These are phyloP conservation scores for Tephrocybe sp. DNA, from an alignment of 768 basidiomycete species.

Conservation along the genomic window DNA sequence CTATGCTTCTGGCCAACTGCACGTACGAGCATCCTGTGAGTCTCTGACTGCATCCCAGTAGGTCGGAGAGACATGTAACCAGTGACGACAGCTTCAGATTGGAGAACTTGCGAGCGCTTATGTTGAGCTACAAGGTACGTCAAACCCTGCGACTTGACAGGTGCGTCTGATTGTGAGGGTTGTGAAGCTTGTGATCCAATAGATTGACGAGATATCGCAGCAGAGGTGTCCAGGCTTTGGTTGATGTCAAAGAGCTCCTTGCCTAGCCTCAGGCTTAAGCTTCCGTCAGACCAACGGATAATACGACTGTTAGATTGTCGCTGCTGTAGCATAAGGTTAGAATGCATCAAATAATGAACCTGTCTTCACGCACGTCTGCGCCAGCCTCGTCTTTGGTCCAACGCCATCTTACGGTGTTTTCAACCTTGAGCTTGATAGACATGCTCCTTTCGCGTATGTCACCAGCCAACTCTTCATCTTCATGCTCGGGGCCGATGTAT, in stretches of 20 bases:
- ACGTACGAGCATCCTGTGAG: slow-evolving; percentile 84
- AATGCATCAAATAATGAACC: slow-evolving; percentile 3
- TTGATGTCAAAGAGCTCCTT: slow-evolving; percentile 93
- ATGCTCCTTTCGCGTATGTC: slow-evolving; percentile 75
- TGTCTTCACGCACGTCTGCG: slow-evolving; percentile 59
- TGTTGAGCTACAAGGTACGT: slow-evolving; percentile 91
- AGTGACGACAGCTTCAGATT: slow-evolving; percentile 79
- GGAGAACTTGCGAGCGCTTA: slow-evolving; percentile 81
- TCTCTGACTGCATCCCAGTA: slow-evolving; percentile 86
- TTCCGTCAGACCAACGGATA: slow-evolving; percentile 95
- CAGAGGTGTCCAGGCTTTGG: slow-evolving; percentile 75
- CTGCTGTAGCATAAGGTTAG: slow-evolving; percentile 41
- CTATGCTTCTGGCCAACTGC: slow-evolving; percentile 84
- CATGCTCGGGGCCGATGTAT: slow-evolving; percentile 80
- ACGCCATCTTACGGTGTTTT: slow-evolving; percentile 94
- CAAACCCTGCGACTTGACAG: slow-evolving; percentile 64
- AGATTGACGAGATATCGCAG: slow-evolving; percentile 56
- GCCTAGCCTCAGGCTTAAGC: slow-evolving; percentile 85
- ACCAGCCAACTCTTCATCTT: slow-evolving; percentile 63
- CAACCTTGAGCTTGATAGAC: slow-evolving; percentile 83
- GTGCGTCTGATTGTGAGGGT: slow-evolving; percentile 28
- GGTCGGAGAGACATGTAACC: slow-evolving; percentile 84
- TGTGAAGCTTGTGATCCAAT: slow-evolving; percentile 43
- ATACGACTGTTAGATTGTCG: slow-evolving; percentile 89
- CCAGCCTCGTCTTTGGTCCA: slow-evolving; percentile 81